Percentiles rank a stretch among this genome's conserved stretches.
These are phyloP conservation scores for Sungouiozyma ichnusensis DNA, from an alignment of 805 yeast species.

Conservation along the genomic window DNA sequence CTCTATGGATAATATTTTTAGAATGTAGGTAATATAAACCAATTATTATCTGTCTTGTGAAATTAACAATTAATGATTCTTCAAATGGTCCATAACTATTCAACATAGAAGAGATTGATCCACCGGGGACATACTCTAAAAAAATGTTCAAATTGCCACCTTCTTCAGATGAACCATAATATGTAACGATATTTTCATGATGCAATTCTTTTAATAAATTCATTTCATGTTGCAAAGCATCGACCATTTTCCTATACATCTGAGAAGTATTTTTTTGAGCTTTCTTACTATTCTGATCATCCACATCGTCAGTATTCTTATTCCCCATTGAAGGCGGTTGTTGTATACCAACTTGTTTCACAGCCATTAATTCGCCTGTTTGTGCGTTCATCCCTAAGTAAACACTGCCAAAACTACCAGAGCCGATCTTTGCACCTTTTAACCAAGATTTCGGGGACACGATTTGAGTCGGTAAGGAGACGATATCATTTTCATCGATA, in stretches of 20 bases:
- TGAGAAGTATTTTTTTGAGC: conserved; percentile 15
- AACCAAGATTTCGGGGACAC: conserved; percentile 77
- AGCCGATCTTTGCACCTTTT: conserved; percentile 85
- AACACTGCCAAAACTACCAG: conserved; percentile 92
- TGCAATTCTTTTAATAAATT: conserved; percentile 62
- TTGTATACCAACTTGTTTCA: conserved; percentile 74
- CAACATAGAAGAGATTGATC: conserved; percentile 60
- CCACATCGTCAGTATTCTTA: conserved; percentile 23
- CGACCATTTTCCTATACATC: conserved; percentile 49
- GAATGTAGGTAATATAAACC: conserved; percentile 70
- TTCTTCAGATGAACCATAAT: conserved; percentile 78
- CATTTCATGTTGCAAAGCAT: conserved; percentile 78
- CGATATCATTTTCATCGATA: conserved; percentile 32
- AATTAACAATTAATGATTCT: conserved; percentile 62
- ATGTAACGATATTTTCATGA: conserved; percentile 88
- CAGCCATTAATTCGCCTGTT: conserved; percentile 95
- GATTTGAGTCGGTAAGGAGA: conserved; percentile 22
- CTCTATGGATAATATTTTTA: conserved; percentile 71
- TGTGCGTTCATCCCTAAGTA: conserved; percentile 83
- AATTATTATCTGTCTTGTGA: conserved; percentile 62
- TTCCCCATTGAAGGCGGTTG: conserved; percentile 3
- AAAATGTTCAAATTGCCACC: conserved; percentile 68
- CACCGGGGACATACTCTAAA: conserved; percentile 64
- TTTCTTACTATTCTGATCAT: conserved; percentile 12
- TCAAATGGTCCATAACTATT: conserved; percentile 70